These are phyloP conservation scores for Aspergillus baeticus DNA, from an alignment of 495 filamentous ascomycete species.

Conservation along the genomic window DNA sequence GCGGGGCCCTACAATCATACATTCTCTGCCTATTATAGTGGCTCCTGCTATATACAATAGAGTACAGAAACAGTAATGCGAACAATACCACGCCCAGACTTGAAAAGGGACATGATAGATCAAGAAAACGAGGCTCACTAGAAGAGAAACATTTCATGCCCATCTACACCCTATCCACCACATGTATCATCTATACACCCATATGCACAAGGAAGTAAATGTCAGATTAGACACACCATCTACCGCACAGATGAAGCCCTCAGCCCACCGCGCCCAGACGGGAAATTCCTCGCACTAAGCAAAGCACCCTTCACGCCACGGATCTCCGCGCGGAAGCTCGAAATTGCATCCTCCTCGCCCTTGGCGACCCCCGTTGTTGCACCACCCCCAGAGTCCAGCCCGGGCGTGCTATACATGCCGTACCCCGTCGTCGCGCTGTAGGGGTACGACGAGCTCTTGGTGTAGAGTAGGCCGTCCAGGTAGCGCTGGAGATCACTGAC, in stretches of 20 bases:
- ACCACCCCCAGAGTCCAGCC: conserved; percentile 26
- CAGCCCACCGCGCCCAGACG: conserved; percentile 40
- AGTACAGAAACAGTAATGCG: too few species aligned
- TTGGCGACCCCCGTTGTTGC: conserved; percentile 37
- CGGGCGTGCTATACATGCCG: conserved; percentile 29
- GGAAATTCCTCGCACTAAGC: conserved; percentile 72
- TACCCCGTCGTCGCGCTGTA: conserved; percentile 35
- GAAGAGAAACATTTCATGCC: too few species aligned
- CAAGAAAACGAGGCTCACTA: too few species aligned
- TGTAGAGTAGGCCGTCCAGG: conserved; percentile 53
- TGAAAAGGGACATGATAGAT: too few species aligned
- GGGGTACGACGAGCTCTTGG: conserved; percentile 17
- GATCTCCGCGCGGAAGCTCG: conserved; percentile 78
- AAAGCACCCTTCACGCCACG: conserved; percentile 90
- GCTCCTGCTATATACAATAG: too few species aligned
- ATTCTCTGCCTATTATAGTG: too few species aligned
- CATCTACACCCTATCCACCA: too few species aligned
- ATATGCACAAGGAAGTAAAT: too few species aligned
- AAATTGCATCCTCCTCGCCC: conserved; percentile 73
- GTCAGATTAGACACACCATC: too few species aligned
- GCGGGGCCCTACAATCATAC: too few species aligned
- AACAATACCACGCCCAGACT: too few species aligned
- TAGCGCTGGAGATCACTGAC: conserved; percentile 51
- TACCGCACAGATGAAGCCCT: conserved; percentile 19
- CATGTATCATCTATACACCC: too few species aligned